Conservation (phyloP, 805 yeast species). For the Metschnikowia baotianmanensis region DNA sequence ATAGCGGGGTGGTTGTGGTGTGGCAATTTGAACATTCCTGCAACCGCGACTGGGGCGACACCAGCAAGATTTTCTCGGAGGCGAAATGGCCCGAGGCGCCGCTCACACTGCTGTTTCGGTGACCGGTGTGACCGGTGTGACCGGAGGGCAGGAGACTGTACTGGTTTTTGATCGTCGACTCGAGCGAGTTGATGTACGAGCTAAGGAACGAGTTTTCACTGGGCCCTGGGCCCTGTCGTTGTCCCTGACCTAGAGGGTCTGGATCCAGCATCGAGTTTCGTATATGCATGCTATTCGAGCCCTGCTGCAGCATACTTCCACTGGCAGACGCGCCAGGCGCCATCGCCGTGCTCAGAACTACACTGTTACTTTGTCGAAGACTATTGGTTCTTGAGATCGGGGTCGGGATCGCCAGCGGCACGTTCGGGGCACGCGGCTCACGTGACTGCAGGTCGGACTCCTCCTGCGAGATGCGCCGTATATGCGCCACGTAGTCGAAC, state of each 20-base stretch:
- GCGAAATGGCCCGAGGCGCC: constrained; percentile 8
- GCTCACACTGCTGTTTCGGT: constrained; percentile 12
- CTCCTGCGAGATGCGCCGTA: constrained; percentile 40
- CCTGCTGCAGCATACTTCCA: neutral
- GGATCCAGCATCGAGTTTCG: neutral
- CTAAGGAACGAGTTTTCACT: constrained; percentile 28
- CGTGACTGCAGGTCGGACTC: constrained; percentile 22
- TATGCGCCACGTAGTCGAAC: constrained; percentile 47
- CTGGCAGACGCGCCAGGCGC: neutral
- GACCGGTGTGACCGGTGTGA: too few species aligned
- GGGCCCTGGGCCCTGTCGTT: neutral
- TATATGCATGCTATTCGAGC: neutral
- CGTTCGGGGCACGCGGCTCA: neutral
- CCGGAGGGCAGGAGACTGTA: constrained; percentile 13
- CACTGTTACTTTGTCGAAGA: neutral
- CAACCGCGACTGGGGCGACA: constrained; percentile 15
- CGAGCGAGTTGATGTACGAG: constrained; percentile 39
- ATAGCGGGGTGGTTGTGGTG: constrained; percentile 44
- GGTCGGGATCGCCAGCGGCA: neutral
- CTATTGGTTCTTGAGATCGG: neutral
- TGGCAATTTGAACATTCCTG: constrained; percentile 43
- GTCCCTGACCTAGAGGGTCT: neutral
- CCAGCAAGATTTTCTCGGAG: constrained; percentile 13
- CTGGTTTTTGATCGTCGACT: constrained; percentile 33
- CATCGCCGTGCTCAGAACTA: neutral